Evolutionary conservation across 108 stramenopile genomes (phyloP).

Genomic region (Heterococcus sp.): DNA sequence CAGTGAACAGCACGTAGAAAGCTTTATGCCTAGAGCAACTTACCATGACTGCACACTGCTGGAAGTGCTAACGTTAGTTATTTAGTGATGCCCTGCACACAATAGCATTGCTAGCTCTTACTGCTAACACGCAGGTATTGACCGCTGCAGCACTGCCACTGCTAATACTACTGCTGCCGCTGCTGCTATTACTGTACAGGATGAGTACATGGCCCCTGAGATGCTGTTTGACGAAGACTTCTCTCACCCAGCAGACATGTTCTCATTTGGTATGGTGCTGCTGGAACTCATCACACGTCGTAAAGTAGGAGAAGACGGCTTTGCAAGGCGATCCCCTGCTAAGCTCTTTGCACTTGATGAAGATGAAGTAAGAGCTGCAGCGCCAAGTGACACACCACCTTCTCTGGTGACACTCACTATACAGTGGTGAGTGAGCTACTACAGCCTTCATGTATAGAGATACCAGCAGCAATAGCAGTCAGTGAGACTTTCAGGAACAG

Average conservation of each 20-base stretch:
- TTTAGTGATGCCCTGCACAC: too few species aligned
- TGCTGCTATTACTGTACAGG: too few species aligned
- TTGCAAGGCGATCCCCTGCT: conserved; percentile 22
- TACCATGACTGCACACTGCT: too few species aligned
- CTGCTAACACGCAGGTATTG: too few species aligned
- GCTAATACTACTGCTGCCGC: too few species aligned
- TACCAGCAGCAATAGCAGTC: not conserved
- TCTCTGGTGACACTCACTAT: not conserved
- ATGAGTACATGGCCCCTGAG: conserved; percentile 61
- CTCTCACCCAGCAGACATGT: conserved; percentile 42
- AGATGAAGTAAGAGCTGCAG: conserved; percentile 10
- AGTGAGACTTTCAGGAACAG: too few species aligned
- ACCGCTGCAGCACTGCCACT: too few species aligned
- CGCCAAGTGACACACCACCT: not conserved
- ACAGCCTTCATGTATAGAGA: not conserved
- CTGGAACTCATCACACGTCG: conserved; percentile 32
- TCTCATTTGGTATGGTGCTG: conserved; percentile 43
- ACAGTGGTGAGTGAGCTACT: not conserved
- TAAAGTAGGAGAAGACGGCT: conserved; percentile 21
- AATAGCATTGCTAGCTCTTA: too few species aligned
- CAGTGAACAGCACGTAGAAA: too few species aligned
- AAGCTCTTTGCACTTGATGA: conserved; percentile 39
- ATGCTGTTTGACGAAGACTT: conserved; percentile 47
- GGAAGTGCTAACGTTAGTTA: too few species aligned
- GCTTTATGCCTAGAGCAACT: too few species aligned